Conservation (phyloP, 139 green algal genomes). For the Chlamydomonas sp. region DNA sequence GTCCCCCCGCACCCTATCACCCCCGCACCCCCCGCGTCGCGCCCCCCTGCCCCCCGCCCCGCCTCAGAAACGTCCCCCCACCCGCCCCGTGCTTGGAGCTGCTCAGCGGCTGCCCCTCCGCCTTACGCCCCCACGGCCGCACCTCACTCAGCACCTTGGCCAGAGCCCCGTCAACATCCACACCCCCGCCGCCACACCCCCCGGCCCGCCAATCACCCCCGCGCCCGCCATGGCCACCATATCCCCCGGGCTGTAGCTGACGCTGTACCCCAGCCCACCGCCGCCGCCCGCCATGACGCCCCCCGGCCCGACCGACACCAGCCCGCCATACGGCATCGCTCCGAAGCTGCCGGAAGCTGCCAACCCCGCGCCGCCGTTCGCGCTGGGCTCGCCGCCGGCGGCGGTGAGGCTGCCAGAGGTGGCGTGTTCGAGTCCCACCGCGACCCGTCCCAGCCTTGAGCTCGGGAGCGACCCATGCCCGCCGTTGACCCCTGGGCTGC, state of each 20-base stretch:
- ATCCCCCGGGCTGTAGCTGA: no score
- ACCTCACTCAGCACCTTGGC: slow-evolving; percentile 53
- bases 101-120: slow-evolving; percentile 27
- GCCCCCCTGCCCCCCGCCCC: slow-evolving; percentile 8
- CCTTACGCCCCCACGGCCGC: slow-evolving; percentile 51
- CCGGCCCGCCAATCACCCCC: background rate
- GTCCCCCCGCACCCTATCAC: no score
- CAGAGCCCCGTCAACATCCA: slow-evolving; percentile 17
- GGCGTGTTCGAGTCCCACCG: background rate
- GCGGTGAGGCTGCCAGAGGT: background rate
- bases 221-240: background rate
- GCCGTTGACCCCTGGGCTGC: background rate
- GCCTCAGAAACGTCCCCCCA: slow-evolving; percentile 11
- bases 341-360: background rate
- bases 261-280: slow-evolving; percentile 1
- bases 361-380: background rate
- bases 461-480: background rate
- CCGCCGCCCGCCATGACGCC: no score
- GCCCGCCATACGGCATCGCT: background rate
- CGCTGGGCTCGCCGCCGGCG: background rate
- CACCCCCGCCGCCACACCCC: background rate
- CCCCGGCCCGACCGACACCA: background rate
- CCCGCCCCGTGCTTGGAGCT: slow-evolving; percentile 17
- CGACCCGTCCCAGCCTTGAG: background rate
- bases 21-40: no score